Conservation (phyloP, 1,284 basidiomycete genomes). For the Malassezia arunalokei region DNA sequence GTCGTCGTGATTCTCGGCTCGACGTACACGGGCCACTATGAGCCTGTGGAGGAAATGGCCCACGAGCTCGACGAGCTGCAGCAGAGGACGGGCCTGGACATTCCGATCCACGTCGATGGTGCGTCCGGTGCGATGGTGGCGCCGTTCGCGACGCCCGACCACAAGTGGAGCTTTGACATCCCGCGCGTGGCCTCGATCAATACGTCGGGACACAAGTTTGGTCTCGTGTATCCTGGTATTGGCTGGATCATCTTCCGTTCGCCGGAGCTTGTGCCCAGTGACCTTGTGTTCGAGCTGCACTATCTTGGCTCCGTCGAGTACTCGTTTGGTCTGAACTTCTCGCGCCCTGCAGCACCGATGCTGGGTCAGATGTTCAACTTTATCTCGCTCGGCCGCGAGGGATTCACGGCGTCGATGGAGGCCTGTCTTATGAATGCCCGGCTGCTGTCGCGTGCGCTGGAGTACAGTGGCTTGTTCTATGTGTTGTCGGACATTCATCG, state of each 20-base stretch:
- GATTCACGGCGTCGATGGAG: conserved; percentile 52
- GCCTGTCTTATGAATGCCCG: conserved; percentile 65
- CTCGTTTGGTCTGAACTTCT: conserved; percentile 85
- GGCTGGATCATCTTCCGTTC: conserved; percentile 43
- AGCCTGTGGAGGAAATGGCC: conserved; percentile 76
- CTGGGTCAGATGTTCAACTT: conserved; percentile 81
- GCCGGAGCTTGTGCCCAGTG: conserved; percentile 49
- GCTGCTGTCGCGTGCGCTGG: conserved; percentile 70
- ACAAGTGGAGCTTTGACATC: conserved; percentile 58
- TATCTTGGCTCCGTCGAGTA: conserved; percentile 41
- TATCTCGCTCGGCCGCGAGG: conserved; percentile 41
- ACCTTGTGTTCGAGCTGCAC: conserved; percentile 73
- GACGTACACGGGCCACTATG: conserved; percentile 88
- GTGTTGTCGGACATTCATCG: conserved; percentile 50
- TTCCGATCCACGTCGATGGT: conserved; percentile 55
- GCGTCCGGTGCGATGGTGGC: conserved; percentile 51
- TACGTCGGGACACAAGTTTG: conserved; percentile 62
- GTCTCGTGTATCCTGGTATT: conserved; percentile 65
- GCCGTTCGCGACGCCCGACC: conserved; percentile 63
- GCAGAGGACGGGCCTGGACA: conserved; percentile 56
- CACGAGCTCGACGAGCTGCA: conserved; percentile 76
- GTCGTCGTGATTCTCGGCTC: conserved; percentile 54
- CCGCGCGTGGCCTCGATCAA: conserved; percentile 75
- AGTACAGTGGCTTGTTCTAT: conserved; percentile 63
- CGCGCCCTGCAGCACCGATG: conserved; percentile 75